Conservation (phyloP, 164 flowering plant genomes). For the Nymphaea thermarum region DNA sequence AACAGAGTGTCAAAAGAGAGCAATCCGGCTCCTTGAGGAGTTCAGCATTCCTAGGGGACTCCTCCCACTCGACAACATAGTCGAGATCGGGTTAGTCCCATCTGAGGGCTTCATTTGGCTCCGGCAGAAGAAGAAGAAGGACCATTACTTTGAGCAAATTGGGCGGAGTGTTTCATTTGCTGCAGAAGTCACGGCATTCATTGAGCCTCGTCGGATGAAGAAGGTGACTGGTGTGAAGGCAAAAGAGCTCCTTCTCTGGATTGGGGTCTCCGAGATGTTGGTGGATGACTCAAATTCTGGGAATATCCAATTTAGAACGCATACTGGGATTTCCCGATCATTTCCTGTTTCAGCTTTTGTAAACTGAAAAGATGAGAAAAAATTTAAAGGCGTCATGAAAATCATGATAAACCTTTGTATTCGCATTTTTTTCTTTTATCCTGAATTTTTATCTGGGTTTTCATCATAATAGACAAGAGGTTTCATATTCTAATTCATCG, state of each 20-base stretch:
- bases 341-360: constrained; percentile 9
- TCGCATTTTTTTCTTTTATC: too few species aligned
- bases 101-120: constrained; percentile 30
- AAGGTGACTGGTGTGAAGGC: constrained; percentile 31
- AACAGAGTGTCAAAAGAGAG: not conserved
- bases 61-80: constrained; percentile 17
- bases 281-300: constrained; percentile 20
- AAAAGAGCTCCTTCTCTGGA: constrained; percentile 26
- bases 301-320: constrained; percentile 24
- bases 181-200: constrained; percentile 12
- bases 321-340: constrained; percentile 20
- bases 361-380: too few species aligned
- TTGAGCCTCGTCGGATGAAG: constrained; percentile 16
- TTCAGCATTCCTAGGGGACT: constrained; percentile 22
- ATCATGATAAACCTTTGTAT: too few species aligned
- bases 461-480: too few species aligned
- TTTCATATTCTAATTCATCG: too few species aligned
- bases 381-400: too few species aligned
- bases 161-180: constrained; percentile 21
- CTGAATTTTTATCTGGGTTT: too few species aligned
- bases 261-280: constrained; percentile 19
- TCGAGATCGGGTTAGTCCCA: constrained; percentile 20
- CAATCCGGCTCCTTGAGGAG: constrained; percentile 13
- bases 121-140: constrained; percentile 19
- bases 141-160: constrained; percentile 22